These are phyloP conservation scores for Cephaloascus fragrans DNA, from an alignment of 805 yeast genomes.

Conservation along the genomic window DNA sequence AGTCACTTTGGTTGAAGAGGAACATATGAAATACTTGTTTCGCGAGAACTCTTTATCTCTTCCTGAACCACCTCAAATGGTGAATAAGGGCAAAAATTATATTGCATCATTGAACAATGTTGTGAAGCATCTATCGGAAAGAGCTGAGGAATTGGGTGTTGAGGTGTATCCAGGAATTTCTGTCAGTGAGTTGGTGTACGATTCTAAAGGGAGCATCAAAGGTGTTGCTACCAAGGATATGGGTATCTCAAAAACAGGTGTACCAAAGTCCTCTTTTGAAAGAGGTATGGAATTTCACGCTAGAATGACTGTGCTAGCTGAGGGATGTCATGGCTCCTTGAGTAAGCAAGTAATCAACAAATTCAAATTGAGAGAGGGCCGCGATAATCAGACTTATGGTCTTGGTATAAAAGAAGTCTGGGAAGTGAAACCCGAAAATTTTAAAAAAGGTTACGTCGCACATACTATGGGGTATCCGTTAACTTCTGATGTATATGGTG, in stretches of 20 bases:
- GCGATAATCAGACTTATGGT: constrained; percentile 84
- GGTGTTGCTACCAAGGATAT: constrained; percentile 94
- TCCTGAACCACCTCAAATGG: constrained; percentile 92
- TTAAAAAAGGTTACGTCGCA: constrained; percentile 68
- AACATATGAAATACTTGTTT: constrained; percentile 65
- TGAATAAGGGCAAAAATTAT: constrained; percentile 70
- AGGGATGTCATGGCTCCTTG: constrained; percentile 97
- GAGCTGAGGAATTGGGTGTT: constrained; percentile 90
- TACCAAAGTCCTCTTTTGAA: constrained; percentile 78
- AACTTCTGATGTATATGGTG: constrained; percentile 70
- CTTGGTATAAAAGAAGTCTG: constrained; percentile 94
- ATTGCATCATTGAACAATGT: constrained; percentile 78
- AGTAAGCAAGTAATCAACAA: constrained; percentile 67
- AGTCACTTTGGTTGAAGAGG: constrained; percentile 66
- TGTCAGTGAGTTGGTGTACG: constrained; percentile 68
- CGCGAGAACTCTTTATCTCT: constrained; percentile 51
- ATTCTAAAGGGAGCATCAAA: constrained; percentile 43
- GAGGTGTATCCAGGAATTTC: constrained; percentile 89
- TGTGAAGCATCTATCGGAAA: constrained; percentile 71
- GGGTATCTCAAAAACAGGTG: constrained; percentile 71
- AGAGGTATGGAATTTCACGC: constrained; percentile 97
- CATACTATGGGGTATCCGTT: constrained; percentile 91
- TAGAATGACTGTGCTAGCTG: constrained; percentile 81
- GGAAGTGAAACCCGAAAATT: constrained; percentile 83
- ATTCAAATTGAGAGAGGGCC: constrained; percentile 55